These are phyloP conservation scores for Suillus lakei DNA, from an alignment of 768 basidiomycete species.

Conservation along the genomic window DNA sequence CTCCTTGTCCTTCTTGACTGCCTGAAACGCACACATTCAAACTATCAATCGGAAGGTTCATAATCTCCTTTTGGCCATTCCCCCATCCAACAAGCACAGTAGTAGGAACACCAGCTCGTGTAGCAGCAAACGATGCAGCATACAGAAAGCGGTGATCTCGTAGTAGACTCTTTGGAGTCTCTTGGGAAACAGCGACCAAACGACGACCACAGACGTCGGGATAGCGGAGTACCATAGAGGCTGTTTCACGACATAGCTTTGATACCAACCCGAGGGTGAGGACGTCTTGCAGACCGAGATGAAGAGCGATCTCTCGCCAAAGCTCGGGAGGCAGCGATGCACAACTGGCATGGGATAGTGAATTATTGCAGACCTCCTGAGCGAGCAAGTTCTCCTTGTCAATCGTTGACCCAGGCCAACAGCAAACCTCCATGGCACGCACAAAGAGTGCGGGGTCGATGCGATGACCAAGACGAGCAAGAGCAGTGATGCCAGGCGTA, in stretches of 20 bases:
- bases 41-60: too few relatives aligned
- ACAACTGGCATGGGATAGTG: not conserved
- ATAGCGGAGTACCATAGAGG: not conserved
- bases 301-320: too few relatives aligned
- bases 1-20: too few relatives aligned
- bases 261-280: not conserved
- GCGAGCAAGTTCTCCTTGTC: not conserved
- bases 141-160: not conserved
- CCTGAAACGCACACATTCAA: too few relatives aligned
- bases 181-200: not conserved
- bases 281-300: constrained; percentile 1
- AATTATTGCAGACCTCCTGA: not conserved
- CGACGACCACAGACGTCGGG: not conserved
- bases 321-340: not conserved
- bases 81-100: not conserved
- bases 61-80: too few relatives aligned
- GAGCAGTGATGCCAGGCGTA: constrained; percentile 8
- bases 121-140: not conserved
- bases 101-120: not conserved
- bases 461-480: constrained; percentile 1
- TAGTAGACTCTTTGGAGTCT: too few relatives aligned
- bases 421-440: not conserved
- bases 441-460: constrained; percentile 2
- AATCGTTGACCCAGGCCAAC: not conserved
- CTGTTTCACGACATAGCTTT: not conserved